These are phyloP conservation scores for Trametes sanguinea DNA, from an alignment of 768 basidiomycete species.

Conservation along the genomic window DNA sequence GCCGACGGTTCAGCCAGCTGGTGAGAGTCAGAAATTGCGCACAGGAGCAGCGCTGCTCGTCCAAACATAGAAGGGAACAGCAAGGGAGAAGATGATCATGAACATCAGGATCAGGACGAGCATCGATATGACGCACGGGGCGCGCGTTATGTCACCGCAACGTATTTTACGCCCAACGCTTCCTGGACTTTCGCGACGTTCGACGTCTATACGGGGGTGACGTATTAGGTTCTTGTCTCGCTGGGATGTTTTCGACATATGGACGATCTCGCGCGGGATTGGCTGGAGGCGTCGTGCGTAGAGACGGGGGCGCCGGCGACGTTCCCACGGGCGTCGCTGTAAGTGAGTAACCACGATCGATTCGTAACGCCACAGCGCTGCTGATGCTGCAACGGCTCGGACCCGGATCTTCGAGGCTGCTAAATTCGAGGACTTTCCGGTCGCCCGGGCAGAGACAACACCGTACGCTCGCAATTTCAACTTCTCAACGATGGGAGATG, in stretches of 20 bases:
- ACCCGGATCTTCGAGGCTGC: neutral
- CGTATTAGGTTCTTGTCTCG: no score
- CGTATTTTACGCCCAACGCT: neutral
- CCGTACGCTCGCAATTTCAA: no score
- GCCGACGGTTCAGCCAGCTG: no score
- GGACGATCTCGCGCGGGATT: neutral
- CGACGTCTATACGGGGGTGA: neutral
- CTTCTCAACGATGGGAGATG: no score
- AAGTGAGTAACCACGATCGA: neutral
- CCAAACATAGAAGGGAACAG: neutral
- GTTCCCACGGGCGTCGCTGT: conserved; percentile 9
- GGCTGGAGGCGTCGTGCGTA: neutral
- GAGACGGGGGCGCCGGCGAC: neutral
- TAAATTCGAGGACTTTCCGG: neutral
- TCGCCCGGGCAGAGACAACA: no score
- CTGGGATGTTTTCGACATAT: neutral
- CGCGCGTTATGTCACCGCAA: no score
- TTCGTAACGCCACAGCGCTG: neutral
- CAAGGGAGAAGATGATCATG: no score
- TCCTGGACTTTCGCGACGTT: neutral
- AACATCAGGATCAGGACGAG: neutral
- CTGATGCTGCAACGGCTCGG: neutral
- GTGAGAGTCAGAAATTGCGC: no score
- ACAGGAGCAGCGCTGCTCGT: neutral
- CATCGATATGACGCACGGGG: conserved; percentile 2